Conservation (phyloP, 2,329 filamentous ascomycete genomes). For the Penicillium glabrum region DNA sequence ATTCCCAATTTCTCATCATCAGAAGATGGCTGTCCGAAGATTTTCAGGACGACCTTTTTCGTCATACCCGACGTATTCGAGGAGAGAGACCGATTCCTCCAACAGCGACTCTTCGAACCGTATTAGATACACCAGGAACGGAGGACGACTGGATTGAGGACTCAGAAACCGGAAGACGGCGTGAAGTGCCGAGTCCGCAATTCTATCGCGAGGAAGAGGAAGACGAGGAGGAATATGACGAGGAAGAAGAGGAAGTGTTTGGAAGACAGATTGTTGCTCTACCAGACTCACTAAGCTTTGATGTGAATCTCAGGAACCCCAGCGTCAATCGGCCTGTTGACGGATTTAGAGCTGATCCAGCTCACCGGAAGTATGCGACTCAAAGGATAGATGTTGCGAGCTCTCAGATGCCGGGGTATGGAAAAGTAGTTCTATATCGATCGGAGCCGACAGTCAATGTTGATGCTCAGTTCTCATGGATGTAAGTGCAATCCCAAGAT, state of each 20-base stretch:
- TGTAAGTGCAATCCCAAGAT: neutral
- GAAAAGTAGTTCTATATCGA: constrained; percentile 3
- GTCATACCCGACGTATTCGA: no score
- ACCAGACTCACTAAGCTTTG: neutral
- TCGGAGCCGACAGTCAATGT: neutral
- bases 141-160: no score
- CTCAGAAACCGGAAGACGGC: no score
- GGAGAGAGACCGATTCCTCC: no score
- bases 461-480: constrained; percentile 8
- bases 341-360: neutral
- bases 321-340: neutral
- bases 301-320: neutral
- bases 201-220: neutral
- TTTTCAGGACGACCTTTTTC: no score
- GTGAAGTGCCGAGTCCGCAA: no score
- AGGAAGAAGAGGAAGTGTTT: no score
- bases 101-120: no score
- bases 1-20: no score
- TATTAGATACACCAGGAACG: no score
- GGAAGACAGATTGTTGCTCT: neutral
- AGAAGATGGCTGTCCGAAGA: no score
- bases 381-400: constrained; percentile 1
- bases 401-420: constrained; percentile 5
- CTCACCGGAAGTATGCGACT: neutral
- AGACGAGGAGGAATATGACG: no score